These are phyloP conservation scores for Stramenopiles sp. DNA, from an alignment of 352 stramenopile species.

Conservation along the genomic window DNA sequence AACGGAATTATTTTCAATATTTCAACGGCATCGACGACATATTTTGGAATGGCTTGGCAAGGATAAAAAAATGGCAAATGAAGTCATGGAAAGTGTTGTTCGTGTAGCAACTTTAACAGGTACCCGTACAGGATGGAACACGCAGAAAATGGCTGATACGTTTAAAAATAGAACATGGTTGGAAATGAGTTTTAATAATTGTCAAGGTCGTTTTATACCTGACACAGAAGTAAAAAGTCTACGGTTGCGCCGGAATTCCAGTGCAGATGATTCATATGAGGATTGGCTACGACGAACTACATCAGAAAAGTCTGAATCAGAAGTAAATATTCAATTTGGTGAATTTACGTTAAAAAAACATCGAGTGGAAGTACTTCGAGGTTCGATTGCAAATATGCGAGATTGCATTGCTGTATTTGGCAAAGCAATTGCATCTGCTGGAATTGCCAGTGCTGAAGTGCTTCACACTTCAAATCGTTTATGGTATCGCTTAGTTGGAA, in stretches of 20 bases:
- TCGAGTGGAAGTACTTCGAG: conserved; percentile 58
- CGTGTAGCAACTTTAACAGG: conserved; percentile 11
- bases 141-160: no score
- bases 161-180: no score
- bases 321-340: conserved; percentile 68
- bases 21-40: conserved; percentile 50
- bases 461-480: conserved; percentile 53
- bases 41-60: conserved; percentile 52
- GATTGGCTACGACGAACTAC: conserved; percentile 19
- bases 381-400: conserved; percentile 47
- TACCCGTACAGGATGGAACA: no score
- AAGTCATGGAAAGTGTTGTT: conserved; percentile 14
- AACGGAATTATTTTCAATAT: conserved; percentile 66
- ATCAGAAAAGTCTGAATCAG: conserved; percentile 34
- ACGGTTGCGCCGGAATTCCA: no score
- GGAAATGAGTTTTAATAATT: no score
- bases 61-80: conserved; percentile 38
- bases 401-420: conserved; percentile 49
- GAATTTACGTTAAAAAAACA: conserved; percentile 75
- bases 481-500: conserved; percentile 58
- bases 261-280: no score
- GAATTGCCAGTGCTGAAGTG: conserved; percentile 46
- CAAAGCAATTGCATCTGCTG: conserved; percentile 30
- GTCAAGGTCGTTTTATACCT: no score
- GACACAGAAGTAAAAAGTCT: no score